Base-by-base conservation (phyloP, 768 basidiomycete genomes). In the Fistulinella prunicolor region DNA sequence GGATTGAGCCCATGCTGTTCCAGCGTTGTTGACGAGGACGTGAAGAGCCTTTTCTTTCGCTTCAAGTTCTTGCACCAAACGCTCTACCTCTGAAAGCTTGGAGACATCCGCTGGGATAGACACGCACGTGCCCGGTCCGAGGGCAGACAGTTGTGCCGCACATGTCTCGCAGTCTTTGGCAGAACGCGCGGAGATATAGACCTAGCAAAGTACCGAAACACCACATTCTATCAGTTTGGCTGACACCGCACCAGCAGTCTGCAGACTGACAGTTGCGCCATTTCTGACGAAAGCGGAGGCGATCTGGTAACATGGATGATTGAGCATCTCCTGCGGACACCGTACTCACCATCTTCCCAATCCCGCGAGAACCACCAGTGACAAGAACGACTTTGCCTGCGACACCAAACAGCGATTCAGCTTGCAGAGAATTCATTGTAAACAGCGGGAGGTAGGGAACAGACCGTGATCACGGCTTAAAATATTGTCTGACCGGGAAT, bases 11-110 rank as follows among this genome's bases (percentile, higher is more conserved):
- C 81, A 80, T 16, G 74, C 71, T n/a, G 79, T 72, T 7, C 83
- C 83, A 7, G 80, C 80, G 50, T 85, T 85, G 64, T 86, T 85
- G 47, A 86, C 77, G 9, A 83, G 73, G 29, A 79, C 72, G 59
- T 84, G 76, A 29, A 85, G 60, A 1, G 61, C 73, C 37, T 72
- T 69, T 67, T 86, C 85, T 59, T 70, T 69, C 41, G 70, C 69
- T 42, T 70, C 58, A 22, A 85, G 55, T 62, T 78, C 80, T 36
- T 70, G 57, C 2, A 74, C 80, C 4, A 86, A 66, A 46, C 73
- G 62, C 44, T 78, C 71, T 46, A 82, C 79, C 49, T 82, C 79
- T 10, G 75, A 72, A 40, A 71, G 63, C 51, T 76, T 77, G 47
- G 77, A 73, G 49, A 85, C 57, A 62, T 85, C 75, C 0, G 77